Conservation (phyloP, 495 filamentous ascomycete genomes). For the Neurospora sp. region DNA sequence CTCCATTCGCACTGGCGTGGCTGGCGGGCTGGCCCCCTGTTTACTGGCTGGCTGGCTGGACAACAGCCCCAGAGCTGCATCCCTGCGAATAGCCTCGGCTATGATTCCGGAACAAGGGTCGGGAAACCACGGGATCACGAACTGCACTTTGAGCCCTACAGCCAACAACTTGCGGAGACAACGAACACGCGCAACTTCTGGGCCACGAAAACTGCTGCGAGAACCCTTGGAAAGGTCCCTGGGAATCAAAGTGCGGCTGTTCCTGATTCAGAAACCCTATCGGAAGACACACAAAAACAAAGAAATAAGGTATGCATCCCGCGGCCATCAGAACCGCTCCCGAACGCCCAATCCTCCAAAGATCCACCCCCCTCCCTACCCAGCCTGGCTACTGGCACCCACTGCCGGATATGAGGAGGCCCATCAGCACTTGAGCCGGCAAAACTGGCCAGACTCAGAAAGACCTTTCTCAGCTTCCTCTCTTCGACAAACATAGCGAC, state of each 20-base stretch:
- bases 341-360: neutral
- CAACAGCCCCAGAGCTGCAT: neutral
- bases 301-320: neutral
- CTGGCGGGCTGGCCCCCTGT: neutral
- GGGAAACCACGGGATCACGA: constrained; percentile 5
- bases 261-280: neutral
- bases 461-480: neutral
- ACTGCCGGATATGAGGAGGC: neutral
- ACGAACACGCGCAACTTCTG: neutral
- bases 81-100: neutral
- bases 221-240: neutral
- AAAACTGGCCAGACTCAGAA: neutral
- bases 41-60: neutral
- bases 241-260: neutral
- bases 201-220: neutral
- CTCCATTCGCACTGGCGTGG: neutral
- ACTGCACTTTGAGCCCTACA: neutral
- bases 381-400: neutral
- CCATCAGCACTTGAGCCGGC: neutral
- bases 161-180: neutral
- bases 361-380: neutral
- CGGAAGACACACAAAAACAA: neutral
- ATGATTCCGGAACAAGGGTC: neutral
- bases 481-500: neutral
- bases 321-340: neutral